Evolutionary conservation across 2,329 filamentous ascomycete genomes (phyloP), one percentile per base, ranked within the genome.

Genomic region (Lecanicillium sp.): DNA sequence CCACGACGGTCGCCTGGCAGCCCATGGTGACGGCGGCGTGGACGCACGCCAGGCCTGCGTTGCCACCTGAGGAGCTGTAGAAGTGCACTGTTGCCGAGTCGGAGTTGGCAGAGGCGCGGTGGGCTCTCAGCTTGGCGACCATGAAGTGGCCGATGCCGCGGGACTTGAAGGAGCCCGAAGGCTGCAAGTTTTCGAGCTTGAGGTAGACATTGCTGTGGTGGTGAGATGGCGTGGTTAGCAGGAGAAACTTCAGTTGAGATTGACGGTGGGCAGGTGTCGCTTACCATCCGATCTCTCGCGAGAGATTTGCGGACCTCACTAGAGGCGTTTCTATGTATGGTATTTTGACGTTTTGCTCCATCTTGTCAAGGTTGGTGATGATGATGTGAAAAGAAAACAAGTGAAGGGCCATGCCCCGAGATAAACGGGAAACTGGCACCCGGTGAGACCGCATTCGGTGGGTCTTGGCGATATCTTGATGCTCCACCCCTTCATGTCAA

Each of bases 161-260:
- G 31, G 84, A 88, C 60, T 92, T 90, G 77, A 92, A 94, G 13
- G 84, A 88, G 46, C 84, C 84, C 7, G 81, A 83, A 7, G 86
- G 87, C 58, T 94, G 87, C 41, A 86, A 70, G 53, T 81, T 84
- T 51, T 92, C 86, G 42, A 90, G 76, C 59, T 92, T 92, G 53
- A 92, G 77, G 58, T 82, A 86, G 62, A 92, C 76, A 64, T 82
- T 79, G 68, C 84, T 70, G 44, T 41, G 43, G 33, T 39, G 40
- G 42, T n/a, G n/a, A n/a, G 22, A 25, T 25, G 22, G 11, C 11
- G 22, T 6, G 7, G 22, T 25, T 25, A 25, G 22, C 11, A 7
- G 6, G 4, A 19, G 29, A 33, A 17, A 37, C 18, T 30, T 4
- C 14, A 7, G 12, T 14, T 18, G n/a, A 17, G 4, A 5, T 5